Evolutionary conservation across 352 stramenopile genomes (phyloP), one percentile per base, ranked within the genome.

Genomic region (Elongisporangium senticosum): DNA sequence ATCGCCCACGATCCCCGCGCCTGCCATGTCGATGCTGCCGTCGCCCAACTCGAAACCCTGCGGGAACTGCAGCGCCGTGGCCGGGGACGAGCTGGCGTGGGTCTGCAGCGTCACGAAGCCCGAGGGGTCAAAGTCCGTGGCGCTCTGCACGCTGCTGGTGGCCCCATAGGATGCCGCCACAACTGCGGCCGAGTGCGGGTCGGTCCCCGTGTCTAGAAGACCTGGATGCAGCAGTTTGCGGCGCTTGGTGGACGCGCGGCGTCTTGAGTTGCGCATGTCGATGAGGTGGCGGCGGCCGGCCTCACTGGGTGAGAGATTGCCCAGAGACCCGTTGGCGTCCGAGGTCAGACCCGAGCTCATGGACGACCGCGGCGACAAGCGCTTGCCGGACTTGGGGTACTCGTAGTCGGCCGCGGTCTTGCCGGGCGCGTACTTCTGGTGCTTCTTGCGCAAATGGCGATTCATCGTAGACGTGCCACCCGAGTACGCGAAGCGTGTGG

Each of bases 391-490:
- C 13, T 68, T 69, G 53, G 74, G 68, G 56, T 69, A 82, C 56
- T 87, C 75, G 64, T 93, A 93, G 58, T 93, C 83, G 2, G 81
- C 77, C 6, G 79, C 76, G 50, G 67, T 77, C 60, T 93, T 93
- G 43, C 83, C 83, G 0, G 83, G 83, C 13, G 83, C 80, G 56
- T 75, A 93, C 56, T 90, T 93, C 2, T 88, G 79, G 59, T 93
- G 83, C 61, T 93, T 93, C 60, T 89, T 89, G 23, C 83, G 67
- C 55, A 93, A 55, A 39, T 93, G 83, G 23, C 83, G 80, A 64
- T 90, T 93, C 83, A 93, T 93, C 11, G 83, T 93, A 65, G 75
- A 88, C 13, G 83, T 93, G 51, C 83, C 83, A 11, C 83, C 83
- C 24, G 83, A 93, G 61, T 93, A 93, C 23, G 83, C 83, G 63